Evolutionary conservation across 176 grass and related monocot species (phyloP).

Genomic region (Aechmea fasciata): DNA sequence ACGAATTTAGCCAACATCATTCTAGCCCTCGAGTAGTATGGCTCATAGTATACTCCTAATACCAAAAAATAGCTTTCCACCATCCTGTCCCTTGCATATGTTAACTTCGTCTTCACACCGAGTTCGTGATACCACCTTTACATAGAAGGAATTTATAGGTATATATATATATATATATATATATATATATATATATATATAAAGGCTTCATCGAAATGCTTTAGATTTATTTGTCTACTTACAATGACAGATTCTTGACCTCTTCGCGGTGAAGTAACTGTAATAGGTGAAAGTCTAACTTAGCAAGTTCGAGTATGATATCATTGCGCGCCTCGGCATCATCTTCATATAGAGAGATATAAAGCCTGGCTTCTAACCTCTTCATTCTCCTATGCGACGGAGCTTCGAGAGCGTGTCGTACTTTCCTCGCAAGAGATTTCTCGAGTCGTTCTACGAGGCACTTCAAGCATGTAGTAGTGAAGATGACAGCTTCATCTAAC

Average conservation of each 20-base stretch:
- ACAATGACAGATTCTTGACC: constrained; percentile 14
- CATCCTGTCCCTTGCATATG: constrained; percentile 15
- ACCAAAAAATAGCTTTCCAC: constrained; percentile 22
- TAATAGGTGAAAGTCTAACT: constrained; percentile 25
- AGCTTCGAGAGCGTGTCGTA: constrained; percentile 5
- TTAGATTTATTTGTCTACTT: not conserved
- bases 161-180: too few species aligned
- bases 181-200: too few species aligned
- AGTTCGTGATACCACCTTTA: too few species aligned
- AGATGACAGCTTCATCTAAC: too few species aligned
- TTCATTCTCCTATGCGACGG: constrained; percentile 14
- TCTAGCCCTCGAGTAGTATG: constrained; percentile 15
- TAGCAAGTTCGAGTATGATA: constrained; percentile 22
- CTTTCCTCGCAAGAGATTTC: not conserved
- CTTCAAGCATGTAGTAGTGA: too few species aligned
- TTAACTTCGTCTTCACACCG: too few species aligned
- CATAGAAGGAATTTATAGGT: too few species aligned
- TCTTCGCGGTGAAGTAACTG: constrained; percentile 31
- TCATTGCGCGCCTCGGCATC: not conserved
- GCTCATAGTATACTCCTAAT: constrained; percentile 23
- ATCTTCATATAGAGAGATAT: constrained; percentile 20
- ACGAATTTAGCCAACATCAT: constrained; percentile 16
- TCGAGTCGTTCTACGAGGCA: too few species aligned
- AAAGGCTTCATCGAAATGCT: too few species aligned
- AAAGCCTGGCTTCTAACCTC: constrained; percentile 17